Evolutionary conservation across 108 stramenopile genomes (phyloP).

Genomic region (Pseudonitzschia pungens): DNA sequence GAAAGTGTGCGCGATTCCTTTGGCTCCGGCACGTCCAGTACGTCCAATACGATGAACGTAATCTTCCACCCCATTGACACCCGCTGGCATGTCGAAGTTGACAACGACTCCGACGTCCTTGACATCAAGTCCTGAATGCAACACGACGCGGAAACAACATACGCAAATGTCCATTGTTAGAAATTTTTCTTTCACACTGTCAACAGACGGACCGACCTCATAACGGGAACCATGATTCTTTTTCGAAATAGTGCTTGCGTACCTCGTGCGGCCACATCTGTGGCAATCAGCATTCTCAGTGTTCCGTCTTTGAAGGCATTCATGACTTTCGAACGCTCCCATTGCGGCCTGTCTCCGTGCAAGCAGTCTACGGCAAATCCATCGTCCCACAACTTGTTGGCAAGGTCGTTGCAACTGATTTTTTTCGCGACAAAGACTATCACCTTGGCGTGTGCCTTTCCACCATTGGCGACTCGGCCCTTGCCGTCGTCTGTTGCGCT

Average conservation of each 20-base stretch:
- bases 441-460: slow-evolving; percentile 79
- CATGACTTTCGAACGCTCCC: slow-evolving; percentile 94
- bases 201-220: too few relatives aligned
- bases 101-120: slow-evolving; percentile 97
- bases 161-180: too few relatives aligned
- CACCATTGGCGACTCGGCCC: slow-evolving; percentile 52
- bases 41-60: slow-evolving; percentile 95
- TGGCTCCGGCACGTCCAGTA: slow-evolving; percentile 93
- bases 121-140: slow-evolving; percentile 75
- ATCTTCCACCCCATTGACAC: slow-evolving; percentile 88
- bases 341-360: slow-evolving; percentile 97
- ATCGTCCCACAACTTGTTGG: slow-evolving; percentile 89
- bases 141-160: too few relatives aligned
- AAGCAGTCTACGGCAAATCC: slow-evolving; percentile 92
- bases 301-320: slow-evolving; percentile 89
- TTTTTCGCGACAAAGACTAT: slow-evolving; percentile 92
- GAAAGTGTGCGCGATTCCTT: slow-evolving; percentile 89
- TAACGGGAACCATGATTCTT: too few relatives aligned
- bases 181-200: too few relatives aligned
- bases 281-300: slow-evolving; percentile 93
- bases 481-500: slow-evolving; percentile 37
- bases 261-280: slow-evolving; percentile 97
- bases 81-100: slow-evolving; percentile 96
- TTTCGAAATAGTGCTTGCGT: neutral
- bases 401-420: slow-evolving; percentile 81